Percentiles rank a stretch among this genome's conserved stretches.
phyloP scores from a whole-genome alignment of 768 basidiomycete species.

The Suillus clintonianus region DNA sequence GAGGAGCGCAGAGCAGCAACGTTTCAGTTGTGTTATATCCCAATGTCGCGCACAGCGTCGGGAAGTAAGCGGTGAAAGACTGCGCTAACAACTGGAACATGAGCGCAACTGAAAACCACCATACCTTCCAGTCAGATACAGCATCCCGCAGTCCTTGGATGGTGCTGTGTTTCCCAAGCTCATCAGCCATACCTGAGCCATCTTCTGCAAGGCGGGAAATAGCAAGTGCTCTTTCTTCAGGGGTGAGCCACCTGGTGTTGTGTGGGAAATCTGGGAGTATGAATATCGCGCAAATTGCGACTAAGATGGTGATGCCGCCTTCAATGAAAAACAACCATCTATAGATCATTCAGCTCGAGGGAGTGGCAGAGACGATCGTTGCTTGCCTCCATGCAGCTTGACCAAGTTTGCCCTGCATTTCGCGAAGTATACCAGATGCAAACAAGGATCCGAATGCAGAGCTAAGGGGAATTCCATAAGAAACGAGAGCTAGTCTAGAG shows the following conservation, averaged over 20 bases:
- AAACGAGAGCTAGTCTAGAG: constrained; percentile 35
- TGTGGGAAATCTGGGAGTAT: constrained; percentile 41
- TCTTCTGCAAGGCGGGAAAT: constrained; percentile 33
- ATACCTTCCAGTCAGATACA: constrained; percentile 75
- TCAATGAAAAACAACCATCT: constrained; percentile 30
- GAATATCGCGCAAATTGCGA: constrained; percentile 36
- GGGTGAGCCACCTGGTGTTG: constrained; percentile 32
- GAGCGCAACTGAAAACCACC: constrained; percentile 70
- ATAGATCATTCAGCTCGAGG: neutral
- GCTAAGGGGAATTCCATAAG: constrained; percentile 40
- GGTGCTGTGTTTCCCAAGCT: constrained; percentile 29
- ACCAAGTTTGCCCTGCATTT: constrained; percentile 43
- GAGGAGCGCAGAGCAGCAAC: neutral
- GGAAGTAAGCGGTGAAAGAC: neutral
- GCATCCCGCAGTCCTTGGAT: constrained; percentile 55
- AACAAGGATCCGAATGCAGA: constrained; percentile 50
- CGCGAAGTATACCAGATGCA: constrained; percentile 42
- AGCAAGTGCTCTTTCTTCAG: constrained; percentile 31
- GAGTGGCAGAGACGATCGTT: neutral
- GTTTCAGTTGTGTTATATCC: neutral
- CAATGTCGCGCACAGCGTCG: neutral
- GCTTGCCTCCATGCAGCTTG: constrained; percentile 42
- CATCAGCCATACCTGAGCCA: constrained; percentile 49
- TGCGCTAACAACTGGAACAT: neutral
- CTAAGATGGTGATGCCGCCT: constrained; percentile 31